Base-by-base conservation (phyloP, 345 rosid genomes). In the Acer campestre region DNA sequence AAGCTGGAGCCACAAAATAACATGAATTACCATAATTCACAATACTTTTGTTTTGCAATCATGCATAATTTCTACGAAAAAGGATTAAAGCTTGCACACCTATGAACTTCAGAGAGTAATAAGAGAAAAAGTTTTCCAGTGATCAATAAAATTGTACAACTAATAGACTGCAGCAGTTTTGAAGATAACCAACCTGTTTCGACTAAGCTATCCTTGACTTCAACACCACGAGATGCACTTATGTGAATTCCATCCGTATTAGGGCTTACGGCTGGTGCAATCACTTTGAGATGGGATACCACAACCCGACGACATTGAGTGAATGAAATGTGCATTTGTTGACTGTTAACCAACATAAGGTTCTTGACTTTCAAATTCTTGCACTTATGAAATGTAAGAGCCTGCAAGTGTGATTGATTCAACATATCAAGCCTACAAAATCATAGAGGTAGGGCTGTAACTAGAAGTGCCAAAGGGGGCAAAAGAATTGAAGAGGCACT, bases 171-270 rank as follows among this genome's bases (percentile, higher is more conserved):
- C 49, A 29, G 63, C 49, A 46, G 59, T 72, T 76, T 70, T 40
- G 56, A 77, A 18, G 16, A 29, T 61, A 48, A 75, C 75, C 35
- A 70, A 92, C 99, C 96, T 84, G 99, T 95, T 80, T 85, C 72
- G 49, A 95, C 86, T 1, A 85, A 79, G 67, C 87, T 78, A 79
- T 92, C 80, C 77, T 80, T 86, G 44, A 93, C 77, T 66, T 77
- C 74, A 67, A 95, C 88, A 75, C 91, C 89, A 58, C 84, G 92
- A 74, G 97, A 92, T 72, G 85, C 80, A 77, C 96, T 93, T 27
- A 95, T 83, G 73, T 93, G 99, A 76, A 93, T 88, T 69, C 99
- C 99, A 85, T 95, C 99, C 0, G 98, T 92, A 53, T 95, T 95
- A 20, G 99, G 99, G 82, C 97, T 95, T 16, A 10, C 68, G 10